Conservation (phyloP, 768 basidiomycete genomes). For the Tricholoma saponaceum region DNA sequence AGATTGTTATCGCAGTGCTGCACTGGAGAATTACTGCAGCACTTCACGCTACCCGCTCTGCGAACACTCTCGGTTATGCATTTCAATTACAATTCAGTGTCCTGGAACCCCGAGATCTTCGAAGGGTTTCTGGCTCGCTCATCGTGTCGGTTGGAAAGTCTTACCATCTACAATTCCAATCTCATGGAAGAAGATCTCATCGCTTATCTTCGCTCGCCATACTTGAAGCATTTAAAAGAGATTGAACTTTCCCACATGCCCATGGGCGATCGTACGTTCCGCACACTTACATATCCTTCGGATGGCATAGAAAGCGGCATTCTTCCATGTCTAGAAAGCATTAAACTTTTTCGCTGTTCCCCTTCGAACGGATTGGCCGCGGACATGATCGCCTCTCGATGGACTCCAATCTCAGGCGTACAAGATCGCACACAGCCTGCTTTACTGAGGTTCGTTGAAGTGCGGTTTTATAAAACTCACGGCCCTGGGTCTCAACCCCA, state of each 20-base stretch:
- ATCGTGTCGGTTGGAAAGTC: not conserved
- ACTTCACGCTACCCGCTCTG: not conserved
- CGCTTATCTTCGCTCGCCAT: not conserved
- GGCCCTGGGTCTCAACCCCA: not conserved
- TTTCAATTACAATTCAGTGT: not conserved
- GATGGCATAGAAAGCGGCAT: not conserved
- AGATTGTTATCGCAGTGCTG: not conserved
- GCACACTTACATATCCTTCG: not conserved
- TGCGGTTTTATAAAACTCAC: not conserved
- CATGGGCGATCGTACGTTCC: not conserved
- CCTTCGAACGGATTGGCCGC: not conserved
- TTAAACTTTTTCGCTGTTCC: not conserved
- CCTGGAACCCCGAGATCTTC: not conserved
- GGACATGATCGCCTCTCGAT: not conserved
- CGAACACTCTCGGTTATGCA: not conserved
- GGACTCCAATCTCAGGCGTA: not conserved
- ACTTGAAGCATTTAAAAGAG: not conserved
- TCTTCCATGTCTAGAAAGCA: not conserved
- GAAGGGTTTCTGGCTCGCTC: not conserved
- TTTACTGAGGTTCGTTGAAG: not conserved
- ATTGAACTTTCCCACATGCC: not conserved
- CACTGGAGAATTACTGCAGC: not conserved
- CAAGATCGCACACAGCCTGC: not conserved
- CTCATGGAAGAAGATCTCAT: constrained; percentile 1
- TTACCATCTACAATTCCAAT: not conserved